phyloP scores from a whole-genome alignment of 768 basidiomycete species.

The Tylopilus intermedius region DNA sequence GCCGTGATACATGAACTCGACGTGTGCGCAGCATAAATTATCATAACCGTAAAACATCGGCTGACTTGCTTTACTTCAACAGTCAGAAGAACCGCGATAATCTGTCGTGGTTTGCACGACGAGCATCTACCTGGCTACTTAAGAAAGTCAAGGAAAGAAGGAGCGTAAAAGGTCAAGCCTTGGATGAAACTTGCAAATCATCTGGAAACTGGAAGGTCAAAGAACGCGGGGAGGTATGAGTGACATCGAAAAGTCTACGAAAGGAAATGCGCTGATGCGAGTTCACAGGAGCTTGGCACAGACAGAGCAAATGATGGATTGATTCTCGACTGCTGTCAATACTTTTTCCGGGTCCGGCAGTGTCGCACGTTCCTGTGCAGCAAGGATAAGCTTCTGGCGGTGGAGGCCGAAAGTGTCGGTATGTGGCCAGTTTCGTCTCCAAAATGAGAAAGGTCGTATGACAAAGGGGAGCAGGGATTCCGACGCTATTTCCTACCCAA shows the following conservation, averaged over 20 bases:
- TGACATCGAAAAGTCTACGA: neutral
- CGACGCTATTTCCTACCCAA: conserved; percentile 29
- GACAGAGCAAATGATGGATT: conserved; percentile 59
- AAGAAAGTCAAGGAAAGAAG: conserved; percentile 53
- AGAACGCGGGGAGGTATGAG: conserved; percentile 40
- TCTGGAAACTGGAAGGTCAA: conserved; percentile 58
- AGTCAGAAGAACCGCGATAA: conserved; percentile 39
- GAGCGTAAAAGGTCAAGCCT: conserved; percentile 55
- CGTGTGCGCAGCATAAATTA: conserved; percentile 38
- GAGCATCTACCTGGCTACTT: conserved; percentile 65
- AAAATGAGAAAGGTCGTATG: conserved; percentile 4
- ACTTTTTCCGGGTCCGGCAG: conserved; percentile 40
- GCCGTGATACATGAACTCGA: conserved; percentile 77
- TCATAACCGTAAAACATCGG: neutral
- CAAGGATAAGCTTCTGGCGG: conserved; percentile 62
- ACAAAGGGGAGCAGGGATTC: conserved; percentile 17
- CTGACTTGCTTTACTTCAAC: neutral
- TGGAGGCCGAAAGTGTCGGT: conserved; percentile 48
- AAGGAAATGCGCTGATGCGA: neutral
- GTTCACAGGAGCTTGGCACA: conserved; percentile 18
- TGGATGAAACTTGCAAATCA: conserved; percentile 56
- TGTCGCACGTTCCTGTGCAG: conserved; percentile 60
- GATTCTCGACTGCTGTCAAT: conserved; percentile 73
- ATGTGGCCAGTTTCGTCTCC: conserved; percentile 16
- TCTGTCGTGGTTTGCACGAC: conserved; percentile 61